Evolutionary conservation across 2,329 filamentous ascomycete genomes (phyloP), one percentile per base, ranked within the genome.

Genomic region (Tolypocladium capitatum): DNA sequence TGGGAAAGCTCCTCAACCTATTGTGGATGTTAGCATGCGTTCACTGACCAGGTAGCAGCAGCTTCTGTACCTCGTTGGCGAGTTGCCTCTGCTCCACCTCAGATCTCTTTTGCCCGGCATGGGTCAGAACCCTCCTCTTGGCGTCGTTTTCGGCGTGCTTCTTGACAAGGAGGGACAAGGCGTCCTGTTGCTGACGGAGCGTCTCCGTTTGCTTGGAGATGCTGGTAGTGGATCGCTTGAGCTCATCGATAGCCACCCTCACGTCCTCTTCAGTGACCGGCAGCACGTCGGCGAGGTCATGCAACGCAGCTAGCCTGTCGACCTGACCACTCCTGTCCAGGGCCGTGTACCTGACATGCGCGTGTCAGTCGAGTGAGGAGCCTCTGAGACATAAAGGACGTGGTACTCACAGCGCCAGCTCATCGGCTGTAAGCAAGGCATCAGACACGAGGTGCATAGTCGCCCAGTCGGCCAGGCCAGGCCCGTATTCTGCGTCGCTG

Each of bases 191-290:
- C 45, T 74, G 69, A 48, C 73, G 72, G 18, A 87, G 60, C 0
- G 73, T 68, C 57, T 80, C 76, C 28, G 74, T 80, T 57, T 86
- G 83, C 60, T 75, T 75, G 51, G 76, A 71, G 28, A 86, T 83
- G 18, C 73, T 74, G 18, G 72, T 72, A 1, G 83, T 86, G 1
- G 83, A 84, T 34, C 69, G 69, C 50, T 76, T 72, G n/a, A 88
- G 68, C 46, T 83, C 76, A 3, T 75, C 71, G 45, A 84, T 78
- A 16, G 83, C 83, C 36, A 68, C 62, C 46, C 70, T 69, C 48
- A 86, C 67, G 46, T 85, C 80, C 27, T 74, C 66, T 49, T 85
- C 80, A 14, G 69, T 65, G 42, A 84, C 62, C 5, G 75, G 71
- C 47, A 72, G 72, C 32, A 74, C 63, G 31, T 66, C 56, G 4